Base-by-base conservation (phyloP, 2,329 filamentous ascomycete genomes). In the Fusarium hainanense region DNA sequence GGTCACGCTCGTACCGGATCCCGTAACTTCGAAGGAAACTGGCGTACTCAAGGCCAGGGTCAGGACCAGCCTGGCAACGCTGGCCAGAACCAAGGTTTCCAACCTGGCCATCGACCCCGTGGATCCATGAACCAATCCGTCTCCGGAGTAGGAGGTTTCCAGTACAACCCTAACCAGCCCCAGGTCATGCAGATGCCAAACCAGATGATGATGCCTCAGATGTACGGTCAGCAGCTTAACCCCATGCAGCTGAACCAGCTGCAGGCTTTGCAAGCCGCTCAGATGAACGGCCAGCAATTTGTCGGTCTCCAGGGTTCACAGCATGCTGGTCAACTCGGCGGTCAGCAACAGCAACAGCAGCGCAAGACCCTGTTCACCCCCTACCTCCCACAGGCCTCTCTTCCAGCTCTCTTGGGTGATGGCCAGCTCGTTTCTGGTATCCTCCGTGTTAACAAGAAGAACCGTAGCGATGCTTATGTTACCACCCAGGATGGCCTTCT, bases 361-460 rank as follows among this genome's bases (percentile, higher is more conserved):
- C 91, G 96, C 78, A 99, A 99, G 87, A 99, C 96, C 3, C 88
- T 99, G 23, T 99, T 99, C 84, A 98, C 96, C 74, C 96, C 96
- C 68, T 99, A 99, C 77, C 88, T 99, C 52, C 95, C 96, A 18
- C 96, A 99, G 80, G 95, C 95, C 9, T 97, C 92, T 62, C 86
- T 99, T 21, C 96, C 96, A 62, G 95, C 94, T 52, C 88, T 99
- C 41, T 88, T 98, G 61, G 91, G 89, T 65, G 93, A 98, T 76
- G 96, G 96, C 20, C 94, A 97, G 81, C 90, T 99, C 61, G 96
- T 99, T 57, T 95, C 95, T 66, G 96, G 96, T 83, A 94, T 98
- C 74, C 91, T 99, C 54, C 93, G 96, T 65, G 96, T 99, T 71
- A 99, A 99, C 88, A 99, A 98, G 86, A 99, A 99, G 87, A 99